Percentiles rank a stretch among this genome's conserved stretches.
Conservation (phyloP, 1,139 yeast species). For the Kodamaea anthophila region DNA sequence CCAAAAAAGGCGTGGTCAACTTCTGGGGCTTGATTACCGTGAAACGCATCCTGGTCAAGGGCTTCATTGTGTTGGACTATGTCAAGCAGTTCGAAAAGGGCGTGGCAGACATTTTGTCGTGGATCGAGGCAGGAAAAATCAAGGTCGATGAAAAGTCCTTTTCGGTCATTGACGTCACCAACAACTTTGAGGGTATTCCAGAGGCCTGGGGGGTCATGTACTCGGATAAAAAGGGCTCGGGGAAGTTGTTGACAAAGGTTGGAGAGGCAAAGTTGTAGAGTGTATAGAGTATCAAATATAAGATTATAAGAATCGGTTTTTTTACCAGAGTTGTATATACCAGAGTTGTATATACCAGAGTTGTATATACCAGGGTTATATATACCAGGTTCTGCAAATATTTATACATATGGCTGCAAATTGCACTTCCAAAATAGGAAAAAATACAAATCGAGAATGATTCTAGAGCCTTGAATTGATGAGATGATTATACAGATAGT, state of each 20-base stretch:
- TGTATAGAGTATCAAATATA: too few species aligned
- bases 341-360: too few species aligned
- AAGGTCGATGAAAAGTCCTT: conserved; percentile 16
- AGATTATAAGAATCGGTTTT: too few species aligned
- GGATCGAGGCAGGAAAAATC: conserved; percentile 19
- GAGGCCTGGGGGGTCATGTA: conserved; percentile 40
- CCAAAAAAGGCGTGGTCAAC: conserved; percentile 17
- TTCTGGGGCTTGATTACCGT: conserved; percentile 22
- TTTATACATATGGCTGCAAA: too few species aligned
- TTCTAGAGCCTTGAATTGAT: too few species aligned
- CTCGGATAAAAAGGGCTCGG: conserved; percentile 21
- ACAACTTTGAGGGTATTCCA: conserved; percentile 33
- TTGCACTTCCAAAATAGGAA: too few species aligned
- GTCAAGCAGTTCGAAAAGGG: conserved; percentile 10
- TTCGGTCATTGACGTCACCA: conserved; percentile 31
- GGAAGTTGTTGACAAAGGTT: conserved; percentile 24
- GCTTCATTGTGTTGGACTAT: conserved; percentile 19
- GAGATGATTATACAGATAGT: too few species aligned
- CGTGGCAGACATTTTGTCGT: conserved; percentile 11
- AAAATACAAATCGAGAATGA: too few species aligned
- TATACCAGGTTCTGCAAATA: too few species aligned
- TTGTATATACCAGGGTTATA: too few species aligned
- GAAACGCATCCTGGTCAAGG: conserved; percentile 17
- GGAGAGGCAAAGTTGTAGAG: conserved; percentile 8
- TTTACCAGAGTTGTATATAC: too few species aligned